Evolutionary conservation across 495 filamentous ascomycete species (phyloP).

Genomic region (Penicillium desertorum): DNA sequence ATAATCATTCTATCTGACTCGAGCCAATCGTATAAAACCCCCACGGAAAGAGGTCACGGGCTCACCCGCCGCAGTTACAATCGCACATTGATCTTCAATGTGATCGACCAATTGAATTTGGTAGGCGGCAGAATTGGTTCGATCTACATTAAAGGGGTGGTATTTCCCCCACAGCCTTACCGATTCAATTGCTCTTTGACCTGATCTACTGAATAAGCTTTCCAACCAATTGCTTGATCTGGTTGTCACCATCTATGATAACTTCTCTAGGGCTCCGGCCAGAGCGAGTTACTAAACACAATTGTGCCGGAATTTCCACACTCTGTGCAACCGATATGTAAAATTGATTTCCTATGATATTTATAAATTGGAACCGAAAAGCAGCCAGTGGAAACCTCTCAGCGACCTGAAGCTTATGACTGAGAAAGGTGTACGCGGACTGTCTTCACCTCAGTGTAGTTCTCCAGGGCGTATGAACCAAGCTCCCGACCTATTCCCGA

Average conservation of each 20-base stretch:
- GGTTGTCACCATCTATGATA: neutral
- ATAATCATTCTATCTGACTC: neutral
- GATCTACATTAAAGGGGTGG: no score
- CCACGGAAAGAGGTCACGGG: neutral
- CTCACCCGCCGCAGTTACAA: neutral
- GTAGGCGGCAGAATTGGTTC: neutral
- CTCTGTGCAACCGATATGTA: neutral
- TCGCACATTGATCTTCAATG: neutral
- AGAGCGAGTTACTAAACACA: neutral
- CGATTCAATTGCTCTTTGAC: neutral
- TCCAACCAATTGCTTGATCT: neutral
- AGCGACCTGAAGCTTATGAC: neutral
- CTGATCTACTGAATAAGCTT: neutral
- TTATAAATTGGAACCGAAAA: neutral
- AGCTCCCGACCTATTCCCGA: conserved; percentile 81
- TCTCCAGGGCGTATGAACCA: conserved; percentile 65
- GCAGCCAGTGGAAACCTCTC: neutral
- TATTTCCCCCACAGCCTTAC: no score
- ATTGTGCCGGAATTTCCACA: neutral
- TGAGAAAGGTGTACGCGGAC: conserved; percentile 30
- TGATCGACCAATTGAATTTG: conserved; percentile 2
- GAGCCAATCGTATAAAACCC: neutral
- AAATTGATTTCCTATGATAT: neutral
- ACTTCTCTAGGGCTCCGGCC: no score
- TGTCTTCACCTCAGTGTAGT: conserved; percentile 73